Percentiles rank a stretch among this genome's conserved stretches.
Conservation (phyloP, 805 yeast species). For the Saccharomycopsis babjevae region DNA sequence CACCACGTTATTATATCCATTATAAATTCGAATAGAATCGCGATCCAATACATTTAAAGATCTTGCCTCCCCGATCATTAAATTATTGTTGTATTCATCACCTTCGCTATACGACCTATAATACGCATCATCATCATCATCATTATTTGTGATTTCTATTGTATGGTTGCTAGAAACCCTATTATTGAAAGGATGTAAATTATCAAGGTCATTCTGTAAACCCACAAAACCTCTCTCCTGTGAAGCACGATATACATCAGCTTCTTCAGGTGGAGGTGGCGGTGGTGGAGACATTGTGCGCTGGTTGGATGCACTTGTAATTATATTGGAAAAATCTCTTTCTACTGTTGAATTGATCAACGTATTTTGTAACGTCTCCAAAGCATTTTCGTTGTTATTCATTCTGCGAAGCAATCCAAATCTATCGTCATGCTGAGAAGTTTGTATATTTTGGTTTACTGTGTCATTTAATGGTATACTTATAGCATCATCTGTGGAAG, state of each 20-base stretch:
- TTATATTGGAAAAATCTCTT: conserved; percentile 2
- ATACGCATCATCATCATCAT: background rate
- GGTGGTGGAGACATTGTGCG: background rate
- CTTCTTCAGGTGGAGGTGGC: background rate
- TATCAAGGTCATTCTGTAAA: background rate
- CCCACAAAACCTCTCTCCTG: background rate
- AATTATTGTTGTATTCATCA: background rate
- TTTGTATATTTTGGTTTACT: background rate
- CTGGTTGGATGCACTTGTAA: background rate
- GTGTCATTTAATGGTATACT: background rate
- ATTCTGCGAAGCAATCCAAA: background rate
- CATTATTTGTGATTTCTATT: background rate
- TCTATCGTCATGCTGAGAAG: background rate
- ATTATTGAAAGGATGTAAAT: background rate
- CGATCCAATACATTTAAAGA: background rate
- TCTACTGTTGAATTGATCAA: conserved; percentile 7
- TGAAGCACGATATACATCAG: background rate
- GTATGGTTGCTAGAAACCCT: background rate
- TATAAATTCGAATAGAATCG: background rate
- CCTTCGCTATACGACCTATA: background rate
- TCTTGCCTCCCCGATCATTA: background rate
- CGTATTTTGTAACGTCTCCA: conserved; percentile 10
- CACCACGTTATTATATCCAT: background rate
- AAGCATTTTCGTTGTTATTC: background rate
- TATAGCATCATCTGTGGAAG: background rate